Evolutionary conservation across 345 rosid species (phyloP).

Genomic region (Sisymbrium irio): DNA sequence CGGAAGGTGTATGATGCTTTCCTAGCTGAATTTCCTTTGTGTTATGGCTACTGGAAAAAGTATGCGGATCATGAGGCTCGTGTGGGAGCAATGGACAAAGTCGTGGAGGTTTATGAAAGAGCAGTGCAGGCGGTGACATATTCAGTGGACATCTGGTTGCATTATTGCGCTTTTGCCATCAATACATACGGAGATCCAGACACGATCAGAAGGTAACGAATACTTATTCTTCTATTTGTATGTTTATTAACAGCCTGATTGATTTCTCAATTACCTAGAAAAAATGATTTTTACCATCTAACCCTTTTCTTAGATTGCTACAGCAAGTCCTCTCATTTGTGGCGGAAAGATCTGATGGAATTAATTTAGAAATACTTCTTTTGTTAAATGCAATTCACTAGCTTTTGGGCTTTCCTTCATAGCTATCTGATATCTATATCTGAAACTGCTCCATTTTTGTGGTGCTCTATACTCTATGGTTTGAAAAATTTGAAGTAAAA

Average conservation of each 20-base stretch:
- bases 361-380: slow-evolving; percentile 42
- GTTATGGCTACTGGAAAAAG: slow-evolving; percentile 99
- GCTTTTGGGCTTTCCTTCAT: slow-evolving; percentile 33
- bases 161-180: slow-evolving; percentile 77
- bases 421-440: slow-evolving; percentile 35
- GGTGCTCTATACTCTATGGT: slow-evolving; percentile 26
- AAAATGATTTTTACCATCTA: slow-evolving; percentile 52
- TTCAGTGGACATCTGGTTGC: slow-evolving; percentile 98
- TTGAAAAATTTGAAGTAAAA: slow-evolving; percentile 30
- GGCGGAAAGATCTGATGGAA: slow-evolving; percentile 68
- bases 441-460: slow-evolving; percentile 31
- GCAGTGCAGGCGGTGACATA: slow-evolving; percentile 92
- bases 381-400: slow-evolving; percentile 40
- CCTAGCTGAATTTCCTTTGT: slow-evolving; percentile 88
- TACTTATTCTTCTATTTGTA: slow-evolving; percentile 26
- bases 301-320: slow-evolving; percentile 62
- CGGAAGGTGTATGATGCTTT: slow-evolving; percentile 84
- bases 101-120: slow-evolving; percentile 91
- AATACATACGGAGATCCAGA: slow-evolving; percentile 93
- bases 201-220: slow-evolving; percentile 79
- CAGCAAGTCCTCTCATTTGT: slow-evolving; percentile 62
- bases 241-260: slow-evolving; percentile 36
- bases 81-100: slow-evolving; percentile 84
- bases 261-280: slow-evolving; percentile 35
- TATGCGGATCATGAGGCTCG: slow-evolving; percentile 96